Base-by-base conservation (phyloP, 352 stramenopile genomes). In the Phytopythium helicoides region DNA sequence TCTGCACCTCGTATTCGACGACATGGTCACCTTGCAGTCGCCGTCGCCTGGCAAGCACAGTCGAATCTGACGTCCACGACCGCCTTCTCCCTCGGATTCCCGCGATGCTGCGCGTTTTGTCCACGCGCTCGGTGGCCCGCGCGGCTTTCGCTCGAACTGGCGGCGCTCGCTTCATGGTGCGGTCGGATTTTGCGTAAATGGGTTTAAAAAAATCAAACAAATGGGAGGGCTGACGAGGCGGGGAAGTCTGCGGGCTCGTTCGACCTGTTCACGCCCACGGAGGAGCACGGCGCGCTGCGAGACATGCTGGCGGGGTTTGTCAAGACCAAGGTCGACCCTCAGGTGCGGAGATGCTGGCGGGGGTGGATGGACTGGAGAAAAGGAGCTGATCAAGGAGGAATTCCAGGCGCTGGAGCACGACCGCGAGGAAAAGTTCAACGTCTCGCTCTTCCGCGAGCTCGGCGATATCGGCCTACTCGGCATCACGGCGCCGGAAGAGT, bases 341-440 rank as follows among this genome's bases (percentile, higher is more conserved):
- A 99, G 79, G 74, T 86, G 37, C 36, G 25, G 44, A 23, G 2
- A 0, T 18, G 23, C 7, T 37, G 19, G 10, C 4, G 7, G 3
- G 9, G 5, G 16, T 42, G 16, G 21, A 3, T 16, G 1, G 21
- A 42, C 15, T 19, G 6, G 7, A 16, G 15, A 42, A 42, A 7
- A 9, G 19, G 2, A 9, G 7, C 9, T n/a, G 15, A 11, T 42
- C 12, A 42, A 9, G 37, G 37, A 2, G 37, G 28, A 23, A n/a
- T 16, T 6, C 38, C 40, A 82, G 61, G 96, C 97, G 36, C 56
- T 98, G 22, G 84, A 97, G 49, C 89, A 96, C 61, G 98, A 99
- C 71, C 75, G 93, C 34, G 81, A 84, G n/a, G 97, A 99, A 70
- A 96, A 94, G 59, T 99, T 99, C 68, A 99, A 99, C 70, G 53